Conservation (phyloP, 139 green algal species). For the Chlamydomonas schloesseri region DNA sequence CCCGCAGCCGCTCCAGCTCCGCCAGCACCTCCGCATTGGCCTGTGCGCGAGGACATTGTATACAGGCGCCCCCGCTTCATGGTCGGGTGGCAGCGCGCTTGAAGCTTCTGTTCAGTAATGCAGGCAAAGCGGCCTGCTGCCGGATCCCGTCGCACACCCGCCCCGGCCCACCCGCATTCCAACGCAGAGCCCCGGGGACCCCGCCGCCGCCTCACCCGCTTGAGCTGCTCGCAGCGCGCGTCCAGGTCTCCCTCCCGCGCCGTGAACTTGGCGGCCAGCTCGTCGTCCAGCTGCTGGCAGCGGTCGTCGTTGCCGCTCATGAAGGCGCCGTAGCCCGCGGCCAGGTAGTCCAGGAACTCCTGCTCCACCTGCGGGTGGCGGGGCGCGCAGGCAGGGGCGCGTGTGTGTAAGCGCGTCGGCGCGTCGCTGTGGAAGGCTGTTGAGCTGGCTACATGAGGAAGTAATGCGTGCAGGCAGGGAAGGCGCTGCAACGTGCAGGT, state of each 20-base stretch:
- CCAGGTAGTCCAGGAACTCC: slow-evolving; percentile 36
- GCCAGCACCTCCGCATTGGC: slow-evolving; percentile 41
- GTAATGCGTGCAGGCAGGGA: no score
- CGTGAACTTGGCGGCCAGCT: slow-evolving; percentile 69
- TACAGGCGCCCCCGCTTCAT: no score
- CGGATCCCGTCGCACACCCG: background rate
- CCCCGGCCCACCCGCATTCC: background rate
- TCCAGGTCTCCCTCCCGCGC: slow-evolving; percentile 45
- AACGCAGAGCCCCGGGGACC: background rate
- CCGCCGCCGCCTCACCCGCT: background rate
- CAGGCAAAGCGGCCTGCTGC: no score
- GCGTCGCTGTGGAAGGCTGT: no score
- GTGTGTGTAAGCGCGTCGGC: no score
- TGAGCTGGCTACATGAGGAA: no score
- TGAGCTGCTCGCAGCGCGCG: slow-evolving; percentile 10
- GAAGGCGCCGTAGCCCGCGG: slow-evolving; percentile 10
- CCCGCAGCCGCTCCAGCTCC: slow-evolving; percentile 65
- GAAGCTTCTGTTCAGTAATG: no score
- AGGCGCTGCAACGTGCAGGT: no score
- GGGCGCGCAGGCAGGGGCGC: no score
- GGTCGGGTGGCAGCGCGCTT: no score
- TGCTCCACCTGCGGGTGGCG: slow-evolving; percentile 14
- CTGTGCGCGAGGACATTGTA: slow-evolving; percentile 36
- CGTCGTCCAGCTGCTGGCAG: slow-evolving; percentile 71
- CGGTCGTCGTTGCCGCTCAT: slow-evolving; percentile 32